Percentiles rank a stretch among this genome's conserved stretches.
These are phyloP conservation scores for Trichoderma parareesei DNA, from an alignment of 495 filamentous ascomycete genomes.

Conservation along the genomic window DNA sequence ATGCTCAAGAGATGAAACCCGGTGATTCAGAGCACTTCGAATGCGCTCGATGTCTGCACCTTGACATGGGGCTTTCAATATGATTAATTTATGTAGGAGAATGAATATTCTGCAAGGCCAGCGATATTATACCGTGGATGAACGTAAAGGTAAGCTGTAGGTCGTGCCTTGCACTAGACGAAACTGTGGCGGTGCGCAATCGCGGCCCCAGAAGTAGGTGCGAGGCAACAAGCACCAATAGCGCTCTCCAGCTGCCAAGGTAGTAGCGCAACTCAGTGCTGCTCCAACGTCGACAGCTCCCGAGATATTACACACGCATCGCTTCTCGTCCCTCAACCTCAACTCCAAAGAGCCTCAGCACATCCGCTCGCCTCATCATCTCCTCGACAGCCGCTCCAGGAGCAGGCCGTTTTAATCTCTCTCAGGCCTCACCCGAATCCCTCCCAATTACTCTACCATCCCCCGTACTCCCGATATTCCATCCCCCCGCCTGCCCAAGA, in stretches of 20 bases:
- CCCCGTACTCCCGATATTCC: not conserved
- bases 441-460: not conserved
- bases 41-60: no score
- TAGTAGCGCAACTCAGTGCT: not conserved
- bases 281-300: conserved; percentile 6
- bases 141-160: not conserved
- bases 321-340: conserved; percentile 15
- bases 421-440: conserved; percentile 5
- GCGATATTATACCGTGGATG: not conserved
- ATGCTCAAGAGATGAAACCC: no score
- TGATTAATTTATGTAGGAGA: no score
- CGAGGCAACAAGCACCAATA: not conserved
- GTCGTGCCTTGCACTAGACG: not conserved
- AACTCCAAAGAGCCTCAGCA: conserved; percentile 14
- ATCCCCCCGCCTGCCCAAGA: conserved; percentile 13
- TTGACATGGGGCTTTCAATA: no score
- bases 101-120: not conserved
- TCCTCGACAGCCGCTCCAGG: not conserved
- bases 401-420: not conserved
- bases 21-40: no score
- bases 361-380: not conserved
- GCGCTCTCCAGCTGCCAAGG: not conserved
- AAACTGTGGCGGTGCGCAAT: conserved; percentile 4
- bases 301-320: not conserved
- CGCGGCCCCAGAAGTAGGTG: conserved; percentile 6